Evolutionary conservation across 2,329 filamentous ascomycete genomes (phyloP), one percentile per base, ranked within the genome.

Genomic region (Aspergillus versicolor): DNA sequence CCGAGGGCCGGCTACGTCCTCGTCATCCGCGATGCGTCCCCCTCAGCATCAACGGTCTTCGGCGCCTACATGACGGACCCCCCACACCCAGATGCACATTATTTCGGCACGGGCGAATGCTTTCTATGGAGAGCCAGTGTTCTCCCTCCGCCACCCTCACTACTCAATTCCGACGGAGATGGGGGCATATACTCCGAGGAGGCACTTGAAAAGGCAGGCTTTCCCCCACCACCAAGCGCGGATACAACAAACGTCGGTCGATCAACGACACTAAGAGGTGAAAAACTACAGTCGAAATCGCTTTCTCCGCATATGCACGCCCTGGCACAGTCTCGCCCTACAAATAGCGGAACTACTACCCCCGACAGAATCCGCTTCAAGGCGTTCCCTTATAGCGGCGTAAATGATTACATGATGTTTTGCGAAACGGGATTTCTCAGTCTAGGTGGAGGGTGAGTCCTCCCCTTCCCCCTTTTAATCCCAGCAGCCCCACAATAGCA

Each of bases 381-480:
- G 76, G 93, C 93, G 0, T 99, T 97, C 67, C 92, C 93, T 0
- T 97, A 97, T 70, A 95, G 90, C 56, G 94, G 94, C 5, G 84
- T 96, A 41, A 97, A 99, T 73, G 94, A 97, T 74, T 99, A 96
- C 72, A 91, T 93, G 79, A 94, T 97, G 64, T 89, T 95, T 68
- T 97, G 93, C 75, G 92, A 97, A 75, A 81, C 85, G 3, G 84
- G 87, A 22, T 97, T 90, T 71, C 75, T 99, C 43, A 94, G 90
- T 67, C 82, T 97, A 19, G 94, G 94, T 11, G 93, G 91, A 54
- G 91, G 84, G 77, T 86, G 67, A 75, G 80, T 74, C 17, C 52
- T 13, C 9, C 52, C 41, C 30, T 13, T 27, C 19, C 11, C 54
- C 41, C 34, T 21, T 22, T 22, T 37, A 11, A 11, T 9, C 27